Percentiles rank a stretch among this genome's conserved stretches.
Conservation (phyloP, 345 rosid species). For the Crucihimalaya himalaica region DNA sequence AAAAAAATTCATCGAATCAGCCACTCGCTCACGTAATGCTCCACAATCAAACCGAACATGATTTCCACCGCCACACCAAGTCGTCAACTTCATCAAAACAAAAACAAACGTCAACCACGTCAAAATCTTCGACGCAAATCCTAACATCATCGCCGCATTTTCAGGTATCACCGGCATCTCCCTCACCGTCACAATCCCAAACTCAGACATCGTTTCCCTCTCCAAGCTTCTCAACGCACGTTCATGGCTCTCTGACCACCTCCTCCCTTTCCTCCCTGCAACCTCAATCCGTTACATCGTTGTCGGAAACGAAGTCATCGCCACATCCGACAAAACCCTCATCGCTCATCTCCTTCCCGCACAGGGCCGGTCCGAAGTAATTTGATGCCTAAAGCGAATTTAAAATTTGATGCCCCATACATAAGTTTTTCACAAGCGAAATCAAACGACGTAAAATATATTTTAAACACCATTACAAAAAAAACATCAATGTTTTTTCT, state of each 20-base stretch:
- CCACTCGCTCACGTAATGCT: background rate
- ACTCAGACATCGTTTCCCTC: slow-evolving; percentile 65
- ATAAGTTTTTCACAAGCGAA: no score
- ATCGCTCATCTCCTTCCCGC: slow-evolving; percentile 61
- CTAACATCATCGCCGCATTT: slow-evolving; percentile 68
- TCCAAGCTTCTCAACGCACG: slow-evolving; percentile 59
- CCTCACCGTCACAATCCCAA: slow-evolving; percentile 69
- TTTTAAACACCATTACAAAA: no score
- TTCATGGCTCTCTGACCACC: slow-evolving; percentile 57
- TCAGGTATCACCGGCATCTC: slow-evolving; percentile 58
- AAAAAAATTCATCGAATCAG: background rate
- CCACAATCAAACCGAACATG: background rate
- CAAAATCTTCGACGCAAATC: slow-evolving; percentile 80
- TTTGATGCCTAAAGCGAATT: no score
- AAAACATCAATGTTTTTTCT: no score
- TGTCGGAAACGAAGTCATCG: slow-evolving; percentile 75
- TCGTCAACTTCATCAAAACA: slow-evolving; percentile 64
- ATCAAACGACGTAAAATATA: no score
- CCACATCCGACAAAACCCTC: slow-evolving; percentile 59
- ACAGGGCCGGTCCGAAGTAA: no score
- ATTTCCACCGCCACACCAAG: slow-evolving; percentile 65
- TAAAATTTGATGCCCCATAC: no score
- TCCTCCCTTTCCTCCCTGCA: slow-evolving; percentile 58
- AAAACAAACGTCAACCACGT: slow-evolving; percentile 66
- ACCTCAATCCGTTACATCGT: slow-evolving; percentile 59